Evolutionary conservation across 331 rosid genomes (phyloP).

Genomic region (Pyrus hybrid): DNA sequence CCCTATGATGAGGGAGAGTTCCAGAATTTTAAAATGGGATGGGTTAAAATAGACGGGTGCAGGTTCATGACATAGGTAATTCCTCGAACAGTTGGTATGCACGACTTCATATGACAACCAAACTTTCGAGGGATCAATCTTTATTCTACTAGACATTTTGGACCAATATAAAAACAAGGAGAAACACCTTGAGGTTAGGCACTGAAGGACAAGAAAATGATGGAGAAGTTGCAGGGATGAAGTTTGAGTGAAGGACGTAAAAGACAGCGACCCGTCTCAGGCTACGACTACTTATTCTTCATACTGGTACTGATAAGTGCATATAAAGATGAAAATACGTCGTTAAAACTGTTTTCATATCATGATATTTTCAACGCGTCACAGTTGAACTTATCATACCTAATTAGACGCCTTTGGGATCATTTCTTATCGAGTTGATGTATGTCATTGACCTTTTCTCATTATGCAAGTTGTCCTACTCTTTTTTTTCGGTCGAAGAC

Average conservation of each 20-base stretch:
- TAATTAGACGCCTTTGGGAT: background rate
- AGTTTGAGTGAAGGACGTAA: background rate
- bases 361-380: background rate
- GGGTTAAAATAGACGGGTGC: no score
- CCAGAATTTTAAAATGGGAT: no score
- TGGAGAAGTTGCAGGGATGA: background rate
- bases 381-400: background rate
- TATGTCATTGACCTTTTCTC: background rate
- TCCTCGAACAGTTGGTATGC: background rate
- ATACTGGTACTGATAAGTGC: background rate
- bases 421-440: background rate
- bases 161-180: background rate
- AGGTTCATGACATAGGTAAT: background rate
- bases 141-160: background rate
- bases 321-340: no score
- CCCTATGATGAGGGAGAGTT: no score
- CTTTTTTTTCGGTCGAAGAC: background rate
- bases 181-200: background rate
- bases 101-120: background rate
- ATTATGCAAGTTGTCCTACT: no score
- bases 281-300: no score
- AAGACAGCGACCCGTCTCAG: no score
- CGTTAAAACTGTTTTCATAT: background rate
- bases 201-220: background rate
- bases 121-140: background rate